phyloP scores from a whole-genome alignment of 129 eudicot genomes.

The Tanacetum coccineum region DNA sequence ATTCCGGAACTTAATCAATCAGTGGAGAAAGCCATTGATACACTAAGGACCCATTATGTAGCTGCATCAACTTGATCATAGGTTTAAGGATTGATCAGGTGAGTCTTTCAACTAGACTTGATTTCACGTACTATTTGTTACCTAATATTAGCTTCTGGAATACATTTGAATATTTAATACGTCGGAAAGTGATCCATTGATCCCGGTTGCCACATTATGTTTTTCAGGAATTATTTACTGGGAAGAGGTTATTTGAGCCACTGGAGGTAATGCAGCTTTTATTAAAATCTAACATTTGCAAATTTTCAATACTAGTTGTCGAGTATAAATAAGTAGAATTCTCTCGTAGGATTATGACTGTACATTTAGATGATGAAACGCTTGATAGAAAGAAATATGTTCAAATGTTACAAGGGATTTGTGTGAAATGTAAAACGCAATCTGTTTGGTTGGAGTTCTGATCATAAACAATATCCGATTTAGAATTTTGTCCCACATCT shows the following conservation, averaged over 20 bases:
- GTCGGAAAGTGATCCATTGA: no score
- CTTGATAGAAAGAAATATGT: background rate
- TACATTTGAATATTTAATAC: no score
- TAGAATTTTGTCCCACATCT: no score
- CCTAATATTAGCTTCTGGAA: no score
- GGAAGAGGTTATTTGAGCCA: conserved; percentile 21
- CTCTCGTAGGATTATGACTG: background rate
- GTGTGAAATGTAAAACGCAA: background rate
- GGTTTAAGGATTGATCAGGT: background rate
- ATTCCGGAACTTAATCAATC: no score
- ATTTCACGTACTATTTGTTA: no score
- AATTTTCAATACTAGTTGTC: background rate
- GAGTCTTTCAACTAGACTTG: background rate
- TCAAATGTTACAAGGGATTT: background rate
- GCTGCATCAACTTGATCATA: background rate
- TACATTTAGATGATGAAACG: background rate
- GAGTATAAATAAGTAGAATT: background rate
- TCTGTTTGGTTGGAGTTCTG: no score
- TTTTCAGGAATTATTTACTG: background rate
- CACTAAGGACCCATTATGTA: background rate
- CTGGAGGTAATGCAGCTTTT: background rate
- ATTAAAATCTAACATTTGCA: background rate
- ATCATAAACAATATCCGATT: no score
- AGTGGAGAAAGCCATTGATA: background rate
- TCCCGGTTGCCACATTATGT: no score